These are phyloP conservation scores for Pseudogymnoascus destructans DNA, from an alignment of 2,329 filamentous ascomycete species.

Conservation along the genomic window DNA sequence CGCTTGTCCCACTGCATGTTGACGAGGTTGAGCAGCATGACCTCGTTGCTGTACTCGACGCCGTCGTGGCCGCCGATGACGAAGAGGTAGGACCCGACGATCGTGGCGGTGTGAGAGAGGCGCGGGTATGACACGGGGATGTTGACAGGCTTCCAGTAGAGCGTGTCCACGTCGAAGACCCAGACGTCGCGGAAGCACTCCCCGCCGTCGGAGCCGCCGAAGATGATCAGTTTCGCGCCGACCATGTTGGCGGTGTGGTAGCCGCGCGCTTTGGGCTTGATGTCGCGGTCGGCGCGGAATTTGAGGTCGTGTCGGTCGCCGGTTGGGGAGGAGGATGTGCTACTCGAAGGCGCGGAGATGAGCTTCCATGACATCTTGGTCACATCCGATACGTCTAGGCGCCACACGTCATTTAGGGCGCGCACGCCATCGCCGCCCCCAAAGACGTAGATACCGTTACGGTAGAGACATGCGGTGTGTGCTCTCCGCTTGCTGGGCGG, in stretches of 20 bases:
- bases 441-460: conserved; percentile 60
- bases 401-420: conserved; percentile 59
- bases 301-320: conserved; percentile 14
- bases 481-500: conserved; percentile 49
- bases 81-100: conserved; percentile 58
- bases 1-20: conserved; percentile 63
- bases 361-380: conserved; percentile 56
- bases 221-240: conserved; percentile 58
- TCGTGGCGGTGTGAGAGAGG: conserved; percentile 54
- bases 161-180: conserved; percentile 55
- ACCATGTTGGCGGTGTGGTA: conserved; percentile 66
- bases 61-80: conserved; percentile 59
- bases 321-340: conserved; percentile 14
- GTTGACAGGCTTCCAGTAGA: conserved; percentile 44
- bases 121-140: conserved; percentile 48
- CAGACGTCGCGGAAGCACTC: conserved; percentile 63
- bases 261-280: conserved; percentile 48
- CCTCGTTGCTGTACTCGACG: conserved; percentile 55
- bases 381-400: conserved; percentile 51
- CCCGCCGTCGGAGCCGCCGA: conserved; percentile 55
- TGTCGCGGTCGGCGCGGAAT: conserved; percentile 21
- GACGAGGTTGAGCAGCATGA: conserved; percentile 54
- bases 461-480: conserved; percentile 59
- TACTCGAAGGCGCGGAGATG: conserved; percentile 32
- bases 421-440: conserved; percentile 58